Base-by-base conservation (phyloP, 1,284 basidiomycete genomes). In the Moesziomyces globuligerus region DNA sequence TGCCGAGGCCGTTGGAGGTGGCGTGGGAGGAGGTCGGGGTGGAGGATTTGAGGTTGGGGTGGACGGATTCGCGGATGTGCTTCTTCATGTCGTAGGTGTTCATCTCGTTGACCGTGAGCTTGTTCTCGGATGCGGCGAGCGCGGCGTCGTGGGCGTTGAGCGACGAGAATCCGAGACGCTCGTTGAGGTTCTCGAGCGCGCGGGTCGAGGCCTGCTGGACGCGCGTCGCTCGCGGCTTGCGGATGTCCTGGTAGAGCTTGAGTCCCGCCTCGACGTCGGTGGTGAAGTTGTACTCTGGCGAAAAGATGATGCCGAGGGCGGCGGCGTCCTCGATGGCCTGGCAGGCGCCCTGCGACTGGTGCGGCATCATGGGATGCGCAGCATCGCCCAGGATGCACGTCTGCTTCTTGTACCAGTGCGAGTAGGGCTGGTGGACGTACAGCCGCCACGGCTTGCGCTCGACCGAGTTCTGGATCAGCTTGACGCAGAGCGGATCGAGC, bases 151-250 rank as follows among this genome's bases (percentile, higher is more conserved):
- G 75, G n/a, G 76, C 75, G n/a, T 76, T 81, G 44, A 76, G 55
- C 41, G 64, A 72, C 2, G 78, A 78, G 64, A 84, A 84, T 40
- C 83, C 83, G 53, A 84, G 82, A 15, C 83, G 73, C 72, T 84
- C 83, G 59, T 83, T 83, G 59, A 84, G 74, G 61, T 84, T 81
- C 60, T 84, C 83, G 13, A 83, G 80, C 6, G 83, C 83, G 10
- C 79, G 64, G 3, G 71, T 56, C 9, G 72, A 77, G 15, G 81
- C 81, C 21, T 73, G 69, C 65, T 84, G 83, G 3, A 84, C 83
- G n/a, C 82, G 73, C 6, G 82, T 83, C 4, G 83, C 83, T 34
- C 83, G 74, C 0, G 81, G 80, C 62, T 84, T 83, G 43, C 83
- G 74, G 36, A 84, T 76, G 50, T 78, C 70, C 74, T 84, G 75